These are phyloP conservation scores for Zygoascus tannicola DNA, from an alignment of 805 yeast genomes.

Conservation along the genomic window DNA sequence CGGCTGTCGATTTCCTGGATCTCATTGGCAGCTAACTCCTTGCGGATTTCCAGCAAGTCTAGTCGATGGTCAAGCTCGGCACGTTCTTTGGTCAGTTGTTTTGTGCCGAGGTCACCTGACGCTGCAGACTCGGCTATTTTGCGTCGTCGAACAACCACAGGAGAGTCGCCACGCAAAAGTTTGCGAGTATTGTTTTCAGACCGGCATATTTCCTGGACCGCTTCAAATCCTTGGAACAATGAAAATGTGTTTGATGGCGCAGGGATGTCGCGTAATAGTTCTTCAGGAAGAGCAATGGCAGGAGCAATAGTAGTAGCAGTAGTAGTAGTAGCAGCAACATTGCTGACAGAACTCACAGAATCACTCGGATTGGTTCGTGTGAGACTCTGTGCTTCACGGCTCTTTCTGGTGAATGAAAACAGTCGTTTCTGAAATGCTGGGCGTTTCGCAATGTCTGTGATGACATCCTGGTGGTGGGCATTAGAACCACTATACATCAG, in stretches of 20 bases:
- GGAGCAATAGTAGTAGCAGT: neutral
- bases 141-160: neutral
- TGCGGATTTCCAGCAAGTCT: conserved; percentile 51
- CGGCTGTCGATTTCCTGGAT: conserved; percentile 54
- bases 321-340: neutral
- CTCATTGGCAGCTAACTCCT: conserved; percentile 55
- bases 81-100: conserved; percentile 32
- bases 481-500: conserved; percentile 17
- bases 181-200: conserved; percentile 13
- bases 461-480: conserved; percentile 36
- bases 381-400: too few species aligned
- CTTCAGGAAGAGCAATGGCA: conserved; percentile 50
- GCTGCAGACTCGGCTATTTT: neutral
- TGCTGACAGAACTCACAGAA: neutral
- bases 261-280: conserved; percentile 48
- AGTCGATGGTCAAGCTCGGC: conserved; percentile 37
- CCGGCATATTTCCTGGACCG: conserved; percentile 29
- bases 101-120: conserved; percentile 28
- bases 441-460: conserved; percentile 36
- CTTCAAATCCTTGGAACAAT: conserved; percentile 61
- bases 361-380: conserved; percentile 14
- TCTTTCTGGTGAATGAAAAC: conserved; percentile 24
- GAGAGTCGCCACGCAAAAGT: conserved; percentile 17
- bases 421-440: conserved; percentile 34
- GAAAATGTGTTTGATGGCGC: conserved; percentile 33